Evolutionary conservation across 192 early-diverging fungal species (phyloP), one percentile per base, ranked within the genome.

Genomic region (Physocladia obscura): DNA sequence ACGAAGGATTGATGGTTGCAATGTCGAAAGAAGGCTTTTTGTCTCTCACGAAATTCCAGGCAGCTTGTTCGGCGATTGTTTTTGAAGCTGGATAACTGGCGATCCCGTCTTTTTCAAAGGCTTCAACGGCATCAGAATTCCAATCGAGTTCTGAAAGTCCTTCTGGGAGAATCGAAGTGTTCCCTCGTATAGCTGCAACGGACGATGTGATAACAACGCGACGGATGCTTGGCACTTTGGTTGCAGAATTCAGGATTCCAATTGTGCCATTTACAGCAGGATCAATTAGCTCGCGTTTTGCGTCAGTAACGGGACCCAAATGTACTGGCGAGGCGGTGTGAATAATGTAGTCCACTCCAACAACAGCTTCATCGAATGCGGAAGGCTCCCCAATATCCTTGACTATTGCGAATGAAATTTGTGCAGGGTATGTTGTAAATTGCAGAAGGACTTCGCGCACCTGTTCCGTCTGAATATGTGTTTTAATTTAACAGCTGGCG

Each of bases 141-240:
- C 67, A 77, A 52, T 76, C 73, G 26, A 44, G 67, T 36, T 77
- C 76, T 19, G 76, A 72, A 49, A 52, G 75, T 21, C 72, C 71
- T 8, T 24, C 51, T 1, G 40, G 68, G 13, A 44, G 11, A 8
- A 44, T n/a, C n/a, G 8, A n/a, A n/a, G 40, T 44, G 40, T 8
- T 8, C 8, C n/a, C n/a, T 44, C 40, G 8, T 13, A 77, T 71
- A 24, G 75, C 74, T 2, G 72, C 81, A n/a, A 67, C 19, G 26
- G 80, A 82, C 0, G 77, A 77, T 2, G 82, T 84, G 6, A 83
- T 51, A 22, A 83, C 81, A 27, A 83, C 73, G 40, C 76, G 80
- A 30, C 71, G 70, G 19, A 84, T 73, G 15, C 39, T 47, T 29
- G 35, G 1, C 8, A 39, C 65, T 50, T 69, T 31, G 24, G 27